These are phyloP conservation scores for Sclerotinia spermophila DNA, from an alignment of 2,329 filamentous ascomycete genomes.

Conservation along the genomic window DNA sequence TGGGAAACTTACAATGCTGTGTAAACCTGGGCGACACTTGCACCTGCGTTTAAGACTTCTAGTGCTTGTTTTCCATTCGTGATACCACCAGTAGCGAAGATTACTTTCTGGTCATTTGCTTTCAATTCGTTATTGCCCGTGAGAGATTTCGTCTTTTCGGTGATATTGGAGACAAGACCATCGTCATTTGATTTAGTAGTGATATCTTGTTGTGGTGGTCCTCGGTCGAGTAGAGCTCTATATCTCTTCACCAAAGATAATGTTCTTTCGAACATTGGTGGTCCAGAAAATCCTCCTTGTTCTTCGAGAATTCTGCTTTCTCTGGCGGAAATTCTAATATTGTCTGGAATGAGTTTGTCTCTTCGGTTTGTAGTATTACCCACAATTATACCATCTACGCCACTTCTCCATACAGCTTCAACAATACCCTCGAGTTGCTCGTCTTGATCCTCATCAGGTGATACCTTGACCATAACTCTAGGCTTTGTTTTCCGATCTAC, in stretches of 20 bases:
- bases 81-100: slow-evolving; percentile 93
- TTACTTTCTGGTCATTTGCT: slow-evolving; percentile 57
- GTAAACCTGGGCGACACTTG: slow-evolving; percentile 88
- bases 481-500: slow-evolving; percentile 69
- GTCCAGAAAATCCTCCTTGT: slow-evolving; percentile 86
- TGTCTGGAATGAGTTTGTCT: slow-evolving; percentile 64
- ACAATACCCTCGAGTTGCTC: slow-evolving; percentile 85
- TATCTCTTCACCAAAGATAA: slow-evolving; percentile 77
- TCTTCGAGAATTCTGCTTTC: slow-evolving; percentile 70
- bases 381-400: slow-evolving; percentile 92
- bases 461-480: slow-evolving; percentile 95
- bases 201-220: slow-evolving; percentile 35
- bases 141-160: slow-evolving; percentile 35
- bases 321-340: slow-evolving; percentile 58
- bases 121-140: not conserved
- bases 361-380: slow-evolving; percentile 93
- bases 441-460: slow-evolving; percentile 86
- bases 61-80: slow-evolving; percentile 82
- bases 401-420: slow-evolving; percentile 74
- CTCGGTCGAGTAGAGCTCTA: slow-evolving; percentile 61
- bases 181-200: slow-evolving; percentile 27
- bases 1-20: slow-evolving; percentile 54
- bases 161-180: slow-evolving; percentile 37
- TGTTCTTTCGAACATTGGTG: slow-evolving; percentile 80
- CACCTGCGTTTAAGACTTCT: slow-evolving; percentile 80